Conservation (phyloP, 805 yeast genomes). For the Ogataea corticis region DNA sequence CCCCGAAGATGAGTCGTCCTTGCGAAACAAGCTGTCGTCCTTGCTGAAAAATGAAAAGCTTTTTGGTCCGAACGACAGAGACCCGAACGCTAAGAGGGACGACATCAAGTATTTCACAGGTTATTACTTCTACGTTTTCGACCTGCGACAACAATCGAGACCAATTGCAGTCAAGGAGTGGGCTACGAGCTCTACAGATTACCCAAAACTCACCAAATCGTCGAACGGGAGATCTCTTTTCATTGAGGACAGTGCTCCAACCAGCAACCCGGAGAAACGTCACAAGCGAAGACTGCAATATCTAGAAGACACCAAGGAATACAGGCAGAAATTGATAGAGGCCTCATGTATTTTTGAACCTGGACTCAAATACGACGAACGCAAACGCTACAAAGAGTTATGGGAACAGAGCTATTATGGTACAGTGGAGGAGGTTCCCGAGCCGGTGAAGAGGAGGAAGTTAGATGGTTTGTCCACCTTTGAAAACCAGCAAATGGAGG, state of each 20-base stretch:
- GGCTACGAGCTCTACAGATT: slow-evolving; percentile 44
- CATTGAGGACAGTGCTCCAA: slow-evolving; percentile 50
- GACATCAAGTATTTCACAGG: slow-evolving; percentile 81
- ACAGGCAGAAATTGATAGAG: slow-evolving; percentile 31
- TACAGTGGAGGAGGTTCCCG: not conserved
- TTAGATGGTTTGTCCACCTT: not conserved
- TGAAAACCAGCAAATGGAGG: not conserved
- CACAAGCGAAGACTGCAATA: slow-evolving; percentile 33
- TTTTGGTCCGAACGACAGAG: slow-evolving; percentile 86
- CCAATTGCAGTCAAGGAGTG: slow-evolving; percentile 87
- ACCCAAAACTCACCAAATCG: slow-evolving; percentile 61
- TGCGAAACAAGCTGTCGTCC: slow-evolving; percentile 45
- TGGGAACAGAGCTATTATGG: slow-evolving; percentile 26
- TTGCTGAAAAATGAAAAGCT: slow-evolving; percentile 81
- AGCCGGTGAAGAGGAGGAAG: slow-evolving; percentile 12
- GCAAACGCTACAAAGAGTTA: slow-evolving; percentile 21
- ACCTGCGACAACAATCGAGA: slow-evolving; percentile 70
- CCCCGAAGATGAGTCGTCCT: slow-evolving; percentile 26
- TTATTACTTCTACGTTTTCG: slow-evolving; percentile 77
- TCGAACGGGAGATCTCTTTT: slow-evolving; percentile 83
- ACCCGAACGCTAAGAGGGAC: slow-evolving; percentile 80
- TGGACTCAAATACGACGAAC: slow-evolving; percentile 24
- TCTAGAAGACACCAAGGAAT: slow-evolving; percentile 34
- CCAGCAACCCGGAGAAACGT: slow-evolving; percentile 25
- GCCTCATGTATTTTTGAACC: slow-evolving; percentile 23